Evolutionary conservation across 192 early-diverging fungal species (phyloP).

Genomic region (Diversispora eburnea): DNA sequence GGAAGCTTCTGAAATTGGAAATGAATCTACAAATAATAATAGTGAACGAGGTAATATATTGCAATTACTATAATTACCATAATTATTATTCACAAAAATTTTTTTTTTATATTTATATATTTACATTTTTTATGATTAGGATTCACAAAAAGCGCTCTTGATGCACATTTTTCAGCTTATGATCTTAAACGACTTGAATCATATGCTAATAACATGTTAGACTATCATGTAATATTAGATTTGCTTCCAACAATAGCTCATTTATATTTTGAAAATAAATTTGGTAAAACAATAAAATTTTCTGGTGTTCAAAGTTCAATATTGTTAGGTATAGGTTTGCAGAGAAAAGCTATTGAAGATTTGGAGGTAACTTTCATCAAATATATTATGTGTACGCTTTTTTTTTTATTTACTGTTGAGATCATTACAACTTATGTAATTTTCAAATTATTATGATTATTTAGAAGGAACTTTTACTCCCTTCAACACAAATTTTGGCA

Average conservation of each 20-base stretch:
- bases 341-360: slow-evolving; percentile 88
- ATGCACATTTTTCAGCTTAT: slow-evolving; percentile 62
- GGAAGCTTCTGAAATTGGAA: slow-evolving; percentile 64
- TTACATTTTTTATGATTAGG: background rate
- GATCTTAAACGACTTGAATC: slow-evolving; percentile 95
- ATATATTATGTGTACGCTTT: background rate
- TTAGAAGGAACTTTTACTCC: slow-evolving; percentile 78
- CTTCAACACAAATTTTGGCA: slow-evolving; percentile 83
- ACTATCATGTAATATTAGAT: slow-evolving; percentile 97
- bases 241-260: slow-evolving; percentile 78
- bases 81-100: background rate
- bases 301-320: slow-evolving; percentile 86
- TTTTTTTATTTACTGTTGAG: too few relatives aligned
- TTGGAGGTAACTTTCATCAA: slow-evolving; percentile 47
- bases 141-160: slow-evolving; percentile 35
- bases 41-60: background rate
- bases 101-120: background rate
- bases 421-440: background rate
- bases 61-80: background rate
- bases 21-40: slow-evolving; percentile 31
- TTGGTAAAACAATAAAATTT: slow-evolving; percentile 60
- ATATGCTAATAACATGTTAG: slow-evolving; percentile 94
- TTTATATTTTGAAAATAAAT: slow-evolving; percentile 72
- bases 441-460: background rate
- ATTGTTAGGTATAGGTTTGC: slow-evolving; percentile 84